phyloP scores from a whole-genome alignment of 768 basidiomycete species.

The Artomyces pyxidatus region DNA sequence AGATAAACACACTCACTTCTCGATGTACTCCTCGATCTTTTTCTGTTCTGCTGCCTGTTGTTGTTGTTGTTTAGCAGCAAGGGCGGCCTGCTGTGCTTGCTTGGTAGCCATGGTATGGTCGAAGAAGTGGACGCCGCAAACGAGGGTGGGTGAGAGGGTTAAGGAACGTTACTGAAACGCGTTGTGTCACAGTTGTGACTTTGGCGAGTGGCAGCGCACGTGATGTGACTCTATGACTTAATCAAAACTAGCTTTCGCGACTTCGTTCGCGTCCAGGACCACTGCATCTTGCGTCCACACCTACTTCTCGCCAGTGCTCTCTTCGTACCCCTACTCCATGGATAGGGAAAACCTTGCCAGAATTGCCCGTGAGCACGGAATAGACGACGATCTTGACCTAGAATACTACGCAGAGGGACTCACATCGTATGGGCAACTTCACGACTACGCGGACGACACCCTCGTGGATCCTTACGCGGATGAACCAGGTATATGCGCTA shows the following conservation, averaged over 20 bases:
- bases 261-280: too few species aligned
- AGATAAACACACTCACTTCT: slow-evolving; percentile 42
- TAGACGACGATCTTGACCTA: neutral
- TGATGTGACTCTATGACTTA: slow-evolving; percentile 12
- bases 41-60: slow-evolving; percentile 20
- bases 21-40: slow-evolving; percentile 64
- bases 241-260: too few species aligned
- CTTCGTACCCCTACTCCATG: neutral
- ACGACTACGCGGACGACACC: neutral
- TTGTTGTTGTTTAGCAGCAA: slow-evolving; percentile 6
- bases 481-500: slow-evolving; percentile 1
- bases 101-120: slow-evolving; percentile 11
- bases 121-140: neutral
- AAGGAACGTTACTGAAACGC: neutral
- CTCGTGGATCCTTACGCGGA: neutral
- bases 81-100: neutral
- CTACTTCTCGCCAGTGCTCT: neutral
- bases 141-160: neutral
- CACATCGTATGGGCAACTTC: too few species aligned
- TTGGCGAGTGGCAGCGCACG: slow-evolving; percentile 1
- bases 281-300: too few species aligned
- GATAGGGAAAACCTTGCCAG: neutral
- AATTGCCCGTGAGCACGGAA: neutral
- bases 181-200: slow-evolving; percentile 3
- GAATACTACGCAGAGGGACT: neutral